Evolutionary conservation across 768 basidiomycete species (phyloP).

Genomic region (Russula ochroleuca): DNA sequence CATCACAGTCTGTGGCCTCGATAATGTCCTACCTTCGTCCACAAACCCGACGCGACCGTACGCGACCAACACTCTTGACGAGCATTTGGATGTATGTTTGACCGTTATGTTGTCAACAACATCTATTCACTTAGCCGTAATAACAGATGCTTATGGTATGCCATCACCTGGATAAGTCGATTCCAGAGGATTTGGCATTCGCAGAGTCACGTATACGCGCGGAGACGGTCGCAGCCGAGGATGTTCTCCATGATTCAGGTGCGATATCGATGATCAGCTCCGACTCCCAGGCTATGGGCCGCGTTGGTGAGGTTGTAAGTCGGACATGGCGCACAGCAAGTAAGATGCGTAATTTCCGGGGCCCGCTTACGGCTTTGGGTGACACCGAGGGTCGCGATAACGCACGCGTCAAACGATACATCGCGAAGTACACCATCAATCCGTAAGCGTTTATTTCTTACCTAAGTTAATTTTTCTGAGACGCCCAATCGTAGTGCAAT

Average conservation of each 20-base stretch:
- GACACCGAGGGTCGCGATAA: conserved; percentile 76
- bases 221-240: conserved; percentile 97
- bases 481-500: conserved; percentile 59
- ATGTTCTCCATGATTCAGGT: conserved; percentile 87
- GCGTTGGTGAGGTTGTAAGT: conserved; percentile 89
- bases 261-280: conserved; percentile 97
- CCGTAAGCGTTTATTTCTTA: conserved; percentile 55
- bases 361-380: conserved; percentile 65
- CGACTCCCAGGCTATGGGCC: conserved; percentile 97
- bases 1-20: conserved; percentile 88
- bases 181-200: conserved; percentile 91
- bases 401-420: conserved; percentile 87
- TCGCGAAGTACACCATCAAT: conserved; percentile 96
- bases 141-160: conserved; percentile 98
- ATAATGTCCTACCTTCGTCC: conserved; percentile 91
- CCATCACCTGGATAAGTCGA: conserved; percentile 89
- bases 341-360: conserved; percentile 81
- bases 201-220: conserved; percentile 96
- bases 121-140: conserved; percentile 7
- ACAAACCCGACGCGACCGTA: conserved; percentile 97
- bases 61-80: conserved; percentile 86
- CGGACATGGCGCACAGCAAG: conserved; percentile 96
- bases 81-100: conserved; percentile 84
- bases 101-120: not conserved
- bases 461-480: not conserved